phyloP scores from a whole-genome alignment of 768 basidiomycete genomes.

The Phlebiopsis gigantea region DNA sequence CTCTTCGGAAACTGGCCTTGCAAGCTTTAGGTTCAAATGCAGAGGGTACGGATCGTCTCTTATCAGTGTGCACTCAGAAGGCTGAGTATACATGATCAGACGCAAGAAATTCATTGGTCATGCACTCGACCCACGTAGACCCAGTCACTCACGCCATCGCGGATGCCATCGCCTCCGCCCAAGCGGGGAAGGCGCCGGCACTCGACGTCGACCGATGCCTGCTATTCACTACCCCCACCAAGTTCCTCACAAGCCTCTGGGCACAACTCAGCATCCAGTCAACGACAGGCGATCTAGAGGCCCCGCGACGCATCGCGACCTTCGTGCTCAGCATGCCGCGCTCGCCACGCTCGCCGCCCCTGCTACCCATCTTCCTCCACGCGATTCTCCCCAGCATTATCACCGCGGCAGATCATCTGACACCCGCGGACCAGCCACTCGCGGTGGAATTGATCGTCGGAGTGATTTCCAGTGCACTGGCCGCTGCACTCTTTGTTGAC shows the following conservation, averaged over 20 bases:
- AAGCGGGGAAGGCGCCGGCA: slow-evolving; percentile 55
- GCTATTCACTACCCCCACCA: slow-evolving; percentile 48
- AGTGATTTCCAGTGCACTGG: slow-evolving; percentile 60
- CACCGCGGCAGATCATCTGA: slow-evolving; percentile 46
- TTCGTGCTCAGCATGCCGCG: slow-evolving; percentile 65
- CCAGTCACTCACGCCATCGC: slow-evolving; percentile 55
- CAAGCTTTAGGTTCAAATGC: slow-evolving; percentile 29
- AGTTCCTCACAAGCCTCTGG: slow-evolving; percentile 69
- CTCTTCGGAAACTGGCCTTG: slow-evolving; percentile 34
- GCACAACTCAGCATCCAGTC: slow-evolving; percentile 50
- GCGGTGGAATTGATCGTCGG: slow-evolving; percentile 60
- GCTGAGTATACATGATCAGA: neutral
- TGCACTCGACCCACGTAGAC: slow-evolving; percentile 28
- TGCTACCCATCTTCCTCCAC: slow-evolving; percentile 72
- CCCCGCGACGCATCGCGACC: slow-evolving; percentile 58
- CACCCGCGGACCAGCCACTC: slow-evolving; percentile 47
- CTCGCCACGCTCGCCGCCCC: slow-evolving; percentile 45
- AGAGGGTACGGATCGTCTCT: slow-evolving; percentile 14
- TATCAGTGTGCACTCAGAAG: neutral
- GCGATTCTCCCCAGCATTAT: slow-evolving; percentile 61
- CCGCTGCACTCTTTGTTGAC: slow-evolving; percentile 65
- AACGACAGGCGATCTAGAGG: slow-evolving; percentile 55
- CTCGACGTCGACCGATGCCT: slow-evolving; percentile 67
- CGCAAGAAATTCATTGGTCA: neutral
- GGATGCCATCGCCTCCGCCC: slow-evolving; percentile 49